These are phyloP conservation scores for Rusavskia elegans DNA, from an alignment of 495 filamentous ascomycete species.

Conservation along the genomic window DNA sequence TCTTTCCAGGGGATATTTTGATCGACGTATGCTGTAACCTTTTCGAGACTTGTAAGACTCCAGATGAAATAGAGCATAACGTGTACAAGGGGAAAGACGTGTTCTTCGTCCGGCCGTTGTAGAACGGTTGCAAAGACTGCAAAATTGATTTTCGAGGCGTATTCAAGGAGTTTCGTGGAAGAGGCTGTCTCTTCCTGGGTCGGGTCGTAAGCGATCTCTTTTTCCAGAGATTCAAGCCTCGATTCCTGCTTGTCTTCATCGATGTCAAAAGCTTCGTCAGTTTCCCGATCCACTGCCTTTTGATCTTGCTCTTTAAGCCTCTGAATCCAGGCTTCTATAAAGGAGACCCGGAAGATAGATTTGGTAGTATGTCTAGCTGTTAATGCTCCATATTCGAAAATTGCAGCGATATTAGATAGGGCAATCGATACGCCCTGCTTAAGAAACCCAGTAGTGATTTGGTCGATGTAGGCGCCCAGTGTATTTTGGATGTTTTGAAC, in stretches of 20 bases:
- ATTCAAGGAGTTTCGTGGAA: no score
- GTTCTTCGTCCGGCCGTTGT: conserved; percentile 40
- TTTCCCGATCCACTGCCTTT: not conserved
- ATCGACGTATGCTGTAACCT: conserved; percentile 36
- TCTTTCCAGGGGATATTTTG: conserved; percentile 50
- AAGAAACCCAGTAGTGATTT: conserved; percentile 41
- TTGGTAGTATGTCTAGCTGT: not conserved
- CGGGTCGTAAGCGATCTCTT: not conserved
- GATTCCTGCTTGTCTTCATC: no score
- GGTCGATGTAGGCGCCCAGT: conserved; percentile 43
- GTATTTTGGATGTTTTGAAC: conserved; percentile 31
- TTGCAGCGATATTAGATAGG: conserved; percentile 35
- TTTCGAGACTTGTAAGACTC: conserved; percentile 34
- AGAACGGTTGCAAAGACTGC: conserved; percentile 37
- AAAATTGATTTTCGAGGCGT: conserved; percentile 29
- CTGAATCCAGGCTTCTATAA: conserved; percentile 1
- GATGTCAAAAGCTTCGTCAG: not conserved
- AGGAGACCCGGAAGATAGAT: conserved; percentile 6
- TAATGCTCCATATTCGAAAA: conserved; percentile 44
- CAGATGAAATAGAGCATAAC: conserved; percentile 55
- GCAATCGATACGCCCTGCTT: conserved; percentile 42
- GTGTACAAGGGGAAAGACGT: conserved; percentile 54
- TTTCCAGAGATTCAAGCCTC: no score
- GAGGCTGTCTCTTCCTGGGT: not conserved
- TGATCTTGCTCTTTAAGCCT: no score